phyloP scores from a whole-genome alignment of 805 yeast genomes.

The Lachancea waltii region DNA sequence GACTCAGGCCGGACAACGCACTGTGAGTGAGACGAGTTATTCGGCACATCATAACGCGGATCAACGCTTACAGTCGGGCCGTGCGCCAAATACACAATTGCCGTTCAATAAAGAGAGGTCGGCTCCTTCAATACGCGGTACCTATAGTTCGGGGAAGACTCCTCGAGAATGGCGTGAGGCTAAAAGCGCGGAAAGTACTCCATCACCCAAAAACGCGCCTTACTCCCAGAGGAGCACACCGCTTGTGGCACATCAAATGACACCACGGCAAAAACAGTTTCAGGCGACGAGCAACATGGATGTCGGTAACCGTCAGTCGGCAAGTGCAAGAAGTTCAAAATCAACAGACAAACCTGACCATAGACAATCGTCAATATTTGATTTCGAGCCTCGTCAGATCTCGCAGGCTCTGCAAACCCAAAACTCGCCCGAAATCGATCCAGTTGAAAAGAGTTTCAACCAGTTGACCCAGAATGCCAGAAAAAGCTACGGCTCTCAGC shows the following conservation, averaged over 20 bases:
- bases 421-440: slow-evolving; percentile 12
- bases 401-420: background rate
- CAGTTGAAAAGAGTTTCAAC: slow-evolving; percentile 30
- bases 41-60: background rate
- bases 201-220: no score
- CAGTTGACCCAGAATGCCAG: slow-evolving; percentile 23
- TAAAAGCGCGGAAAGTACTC: no score
- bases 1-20: background rate
- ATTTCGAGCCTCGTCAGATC: slow-evolving; percentile 4
- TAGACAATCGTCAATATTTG: slow-evolving; percentile 6
- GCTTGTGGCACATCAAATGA: no score
- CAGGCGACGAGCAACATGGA: no score
- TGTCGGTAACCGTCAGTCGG: no score
- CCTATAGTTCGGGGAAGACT: background rate
- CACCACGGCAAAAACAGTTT: no score
- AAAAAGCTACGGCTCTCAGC: background rate
- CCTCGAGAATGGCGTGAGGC: no score
- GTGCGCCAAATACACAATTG: background rate
- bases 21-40: slow-evolving; percentile 1
- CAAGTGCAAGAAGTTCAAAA: background rate
- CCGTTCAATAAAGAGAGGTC: background rate
- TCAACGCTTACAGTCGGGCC: no score
- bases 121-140: background rate
- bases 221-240: no score
- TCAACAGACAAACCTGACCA: background rate